Base-by-base conservation (phyloP, 2,329 filamentous ascomycete genomes). In the Trichoderma brevicompactum region DNA sequence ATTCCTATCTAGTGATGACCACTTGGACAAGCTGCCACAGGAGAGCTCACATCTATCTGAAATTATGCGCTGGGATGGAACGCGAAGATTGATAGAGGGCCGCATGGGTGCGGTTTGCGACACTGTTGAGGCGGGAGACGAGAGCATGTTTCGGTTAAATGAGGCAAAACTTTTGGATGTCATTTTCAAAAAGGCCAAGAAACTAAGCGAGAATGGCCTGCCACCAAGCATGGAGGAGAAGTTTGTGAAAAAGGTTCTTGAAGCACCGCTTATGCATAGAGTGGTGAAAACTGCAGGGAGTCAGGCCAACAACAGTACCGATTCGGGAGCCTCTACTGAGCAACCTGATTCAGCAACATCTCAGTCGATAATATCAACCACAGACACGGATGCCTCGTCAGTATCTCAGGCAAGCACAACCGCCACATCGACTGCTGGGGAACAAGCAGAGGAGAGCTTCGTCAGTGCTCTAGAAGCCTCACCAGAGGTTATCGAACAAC, bases 141-240 rank as follows among this genome's bases (percentile, higher is more conserved):
- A 97, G 76, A 86, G 80, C 63, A 92, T 97, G 91, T 97, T 91
- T 76, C 87, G 92, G 12, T 79, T 96, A 28, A 95, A 83, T 70
- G 84, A 91, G 72, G 79, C 82, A 12, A 96, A 93, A 74, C 83
- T 97, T 0, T 72, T 90, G 7, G 73, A 77, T 2, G 82, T 89
- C 64, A 73, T 98, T 0, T 68, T 94, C 7, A 73, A 77, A 17
- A 98, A 97, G 76, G 92, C 93, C 5, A 82, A 83, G 67, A 82
- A 82, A 5, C 90, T 96, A 83, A 82, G 83, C n/a, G 77, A 79
- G 5, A 80, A 78, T 1, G 87, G 88, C 0, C 79, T 98, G 9
- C 93, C 95, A 1, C 79, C 81, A 7, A 96, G 90, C 70, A 85
- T 99, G 83, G 94, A 97, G 74, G 91, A 95, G 53, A 89, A 87